Evolutionary conservation across 2,329 filamentous ascomycete species (phyloP).

Genomic region (Neofusicoccum cordaticola): DNA sequence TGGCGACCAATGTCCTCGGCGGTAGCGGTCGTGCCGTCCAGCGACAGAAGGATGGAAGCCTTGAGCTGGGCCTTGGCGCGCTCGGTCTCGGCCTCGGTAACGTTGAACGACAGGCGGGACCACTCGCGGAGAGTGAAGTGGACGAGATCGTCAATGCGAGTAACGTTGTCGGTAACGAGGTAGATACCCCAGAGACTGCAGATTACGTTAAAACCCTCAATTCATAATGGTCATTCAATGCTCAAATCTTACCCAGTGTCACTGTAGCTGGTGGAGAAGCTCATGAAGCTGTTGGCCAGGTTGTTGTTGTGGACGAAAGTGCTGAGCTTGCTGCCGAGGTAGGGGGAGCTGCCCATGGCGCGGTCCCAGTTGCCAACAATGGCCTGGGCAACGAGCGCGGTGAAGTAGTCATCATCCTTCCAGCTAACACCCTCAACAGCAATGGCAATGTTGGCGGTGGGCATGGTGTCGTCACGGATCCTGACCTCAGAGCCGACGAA

Average conservation of each 20-base stretch:
- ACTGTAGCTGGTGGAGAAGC: conserved; percentile 98
- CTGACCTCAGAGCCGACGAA: conserved; percentile 96
- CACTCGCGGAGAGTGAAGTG: conserved; percentile 99
- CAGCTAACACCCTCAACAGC: conserved; percentile 99
- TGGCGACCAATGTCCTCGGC: conserved; percentile 98
- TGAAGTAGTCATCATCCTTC: conserved; percentile 99
- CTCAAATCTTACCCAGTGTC: conserved; percentile 78
- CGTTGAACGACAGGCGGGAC: conserved; percentile 88
- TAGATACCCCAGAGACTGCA: conserved; percentile 98
- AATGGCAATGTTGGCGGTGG: conserved; percentile 95
- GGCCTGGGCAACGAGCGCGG: conserved; percentile 92
- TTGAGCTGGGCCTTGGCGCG: conserved; percentile 99
- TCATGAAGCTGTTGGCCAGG: conserved; percentile 99
- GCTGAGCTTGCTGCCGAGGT: conserved; percentile 98
- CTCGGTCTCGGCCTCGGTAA: conserved; percentile 88
- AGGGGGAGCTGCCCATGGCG: conserved; percentile 94
- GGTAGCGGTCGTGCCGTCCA: conserved; percentile 94
- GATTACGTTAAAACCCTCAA: conserved; percentile 9
- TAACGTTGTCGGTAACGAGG: conserved; percentile 86
- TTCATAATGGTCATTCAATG: not conserved
- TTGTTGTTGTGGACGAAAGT: conserved; percentile 90
- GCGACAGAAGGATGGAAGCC: conserved; percentile 92
- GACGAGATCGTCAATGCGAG: conserved; percentile 86
- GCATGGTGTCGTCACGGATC: conserved; percentile 92
- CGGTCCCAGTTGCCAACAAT: conserved; percentile 99